These are phyloP conservation scores for Penicillium sumatraense DNA, from an alignment of 2,329 filamentous ascomycete genomes.

Conservation along the genomic window DNA sequence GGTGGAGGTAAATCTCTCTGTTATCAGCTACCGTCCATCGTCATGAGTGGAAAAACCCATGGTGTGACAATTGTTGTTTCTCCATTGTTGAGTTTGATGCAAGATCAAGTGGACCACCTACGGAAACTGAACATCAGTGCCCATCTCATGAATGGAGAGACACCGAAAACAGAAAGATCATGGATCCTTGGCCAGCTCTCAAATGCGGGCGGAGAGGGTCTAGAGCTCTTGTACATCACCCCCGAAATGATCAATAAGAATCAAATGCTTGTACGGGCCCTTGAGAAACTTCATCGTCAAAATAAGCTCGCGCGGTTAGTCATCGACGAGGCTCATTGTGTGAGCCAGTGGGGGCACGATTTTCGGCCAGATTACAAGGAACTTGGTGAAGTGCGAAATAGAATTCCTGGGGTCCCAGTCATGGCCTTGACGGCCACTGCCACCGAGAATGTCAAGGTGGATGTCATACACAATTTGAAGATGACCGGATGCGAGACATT, in stretches of 20 bases:
- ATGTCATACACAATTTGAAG: conserved; percentile 88
- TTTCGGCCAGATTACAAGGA: conserved; percentile 95
- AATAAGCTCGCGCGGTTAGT: conserved; percentile 84
- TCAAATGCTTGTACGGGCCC: conserved; percentile 65
- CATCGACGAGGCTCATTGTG: conserved; percentile 98
- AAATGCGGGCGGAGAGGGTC: conserved; percentile 69
- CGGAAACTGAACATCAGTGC: conserved; percentile 76
- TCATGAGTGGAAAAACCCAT: conserved; percentile 75
- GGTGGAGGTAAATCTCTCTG: conserved; percentile 96
- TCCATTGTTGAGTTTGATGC: conserved; percentile 92
- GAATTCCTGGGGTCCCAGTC: conserved; percentile 79
- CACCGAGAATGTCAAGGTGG: conserved; percentile 87
- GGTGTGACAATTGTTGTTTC: conserved; percentile 96
- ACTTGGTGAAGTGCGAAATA: conserved; percentile 72
- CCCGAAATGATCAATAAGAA: conserved; percentile 96
- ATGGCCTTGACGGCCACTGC: conserved; percentile 97
- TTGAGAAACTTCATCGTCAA: conserved; percentile 71
- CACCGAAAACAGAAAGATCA: conserved; percentile 63
- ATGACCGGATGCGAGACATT: conserved; percentile 80
- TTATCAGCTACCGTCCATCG: conserved; percentile 89
- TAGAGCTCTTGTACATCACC: conserved; percentile 92
- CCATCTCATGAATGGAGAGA: conserved; percentile 79
- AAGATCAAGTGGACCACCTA: conserved; percentile 90
- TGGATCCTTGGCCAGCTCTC: conserved; percentile 69
- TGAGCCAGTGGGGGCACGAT: conserved; percentile 98